Evolutionary conservation across 192 early-diverging fungal species (phyloP).

Genomic region (Podila minutissima): DNA sequence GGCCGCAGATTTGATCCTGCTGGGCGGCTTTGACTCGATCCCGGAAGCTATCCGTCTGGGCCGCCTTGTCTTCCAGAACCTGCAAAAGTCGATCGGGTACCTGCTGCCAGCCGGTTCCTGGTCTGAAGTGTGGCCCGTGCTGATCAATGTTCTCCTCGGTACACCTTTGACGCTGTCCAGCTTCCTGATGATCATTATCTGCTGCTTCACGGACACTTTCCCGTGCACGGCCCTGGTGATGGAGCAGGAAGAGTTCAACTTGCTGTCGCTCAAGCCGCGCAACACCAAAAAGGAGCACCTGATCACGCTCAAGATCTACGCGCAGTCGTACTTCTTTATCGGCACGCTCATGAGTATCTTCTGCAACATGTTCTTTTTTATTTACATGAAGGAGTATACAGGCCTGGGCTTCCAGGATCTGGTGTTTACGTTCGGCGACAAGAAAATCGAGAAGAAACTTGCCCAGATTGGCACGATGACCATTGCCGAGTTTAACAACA

Average conservation of each 20-base stretch:
- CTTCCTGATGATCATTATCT: constrained; percentile 72
- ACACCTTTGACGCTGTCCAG: constrained; percentile 80
- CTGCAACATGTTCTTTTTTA: constrained; percentile 76
- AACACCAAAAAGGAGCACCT: constrained; percentile 75
- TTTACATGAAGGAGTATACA: constrained; percentile 68
- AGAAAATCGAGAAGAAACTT: constrained; percentile 12
- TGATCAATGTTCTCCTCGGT: constrained; percentile 84
- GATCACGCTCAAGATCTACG: constrained; percentile 70
- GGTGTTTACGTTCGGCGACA: constrained; percentile 42
- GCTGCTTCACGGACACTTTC: constrained; percentile 66
- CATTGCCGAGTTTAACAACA: constrained; percentile 30
- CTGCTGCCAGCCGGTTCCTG: constrained; percentile 81
- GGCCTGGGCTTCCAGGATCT: constrained; percentile 60
- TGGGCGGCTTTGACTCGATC: constrained; percentile 57
- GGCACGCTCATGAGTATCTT: constrained; percentile 74
- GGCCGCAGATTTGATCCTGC: constrained; percentile 72
- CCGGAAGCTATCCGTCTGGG: constrained; percentile 79
- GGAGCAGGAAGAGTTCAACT: constrained; percentile 81
- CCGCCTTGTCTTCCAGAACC: constrained; percentile 86
- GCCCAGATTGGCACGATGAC: constrained; percentile 17
- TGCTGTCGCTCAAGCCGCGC: constrained; percentile 79
- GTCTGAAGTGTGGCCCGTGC: constrained; percentile 79
- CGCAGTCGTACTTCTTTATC: constrained; percentile 85
- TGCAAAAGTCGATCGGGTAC: constrained; percentile 88
- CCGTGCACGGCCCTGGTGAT: constrained; percentile 77